Evolutionary conservation across 2,329 filamentous ascomycete genomes (phyloP), one percentile per base, ranked within the genome.

Genomic region (Elsinoe arachidis): DNA sequence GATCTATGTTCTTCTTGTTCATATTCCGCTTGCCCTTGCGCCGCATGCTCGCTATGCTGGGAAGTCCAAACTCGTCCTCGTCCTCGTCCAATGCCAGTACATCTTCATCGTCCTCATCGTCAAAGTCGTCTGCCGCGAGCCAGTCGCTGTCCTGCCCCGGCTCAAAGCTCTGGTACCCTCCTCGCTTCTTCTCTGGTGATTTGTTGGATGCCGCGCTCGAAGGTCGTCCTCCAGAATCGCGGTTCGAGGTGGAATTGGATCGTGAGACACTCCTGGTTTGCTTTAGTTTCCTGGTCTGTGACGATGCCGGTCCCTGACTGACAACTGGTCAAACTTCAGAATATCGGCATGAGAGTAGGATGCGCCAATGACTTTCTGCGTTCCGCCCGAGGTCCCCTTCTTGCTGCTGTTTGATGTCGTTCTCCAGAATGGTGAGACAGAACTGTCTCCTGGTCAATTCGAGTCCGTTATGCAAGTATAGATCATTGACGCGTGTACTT

Each of bases 281-380:
- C 62, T 55, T 62, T 37, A 52, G 56, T 35, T 33, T 11, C 51
- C 53, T 17, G 6, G 55, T 26, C 10, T 6, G 9, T n/a, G 44
- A 46, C 5, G 6, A 15, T 12, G 39, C 5, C 10, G 1, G 5
- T 15, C 15, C n/a, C 7, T 17, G 33, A 72, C 80, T 63, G 80
- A 93, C 89, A 92, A 66, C 26, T 84, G 82, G 67, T 90, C 88
- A 67, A 92, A 87, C 72, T 92, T 95, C 65, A 96, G 79, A 68
- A 96, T 89, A 74, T 97, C 91, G 26, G 92, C 89, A 73, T 99
- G 93, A 12, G 93, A 97, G 70, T 99, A 99, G 46, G 91, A 87
- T 58, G 93, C 93, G 64, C 93, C 93, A 59, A 97, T 87, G 35
- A 99, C 88, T 61, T 92, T 81, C 66, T 78, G 83, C 53, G 84